phyloP scores from a whole-genome alignment of 192 early-diverging fungal species.

The Funneliformis geosporum region DNA sequence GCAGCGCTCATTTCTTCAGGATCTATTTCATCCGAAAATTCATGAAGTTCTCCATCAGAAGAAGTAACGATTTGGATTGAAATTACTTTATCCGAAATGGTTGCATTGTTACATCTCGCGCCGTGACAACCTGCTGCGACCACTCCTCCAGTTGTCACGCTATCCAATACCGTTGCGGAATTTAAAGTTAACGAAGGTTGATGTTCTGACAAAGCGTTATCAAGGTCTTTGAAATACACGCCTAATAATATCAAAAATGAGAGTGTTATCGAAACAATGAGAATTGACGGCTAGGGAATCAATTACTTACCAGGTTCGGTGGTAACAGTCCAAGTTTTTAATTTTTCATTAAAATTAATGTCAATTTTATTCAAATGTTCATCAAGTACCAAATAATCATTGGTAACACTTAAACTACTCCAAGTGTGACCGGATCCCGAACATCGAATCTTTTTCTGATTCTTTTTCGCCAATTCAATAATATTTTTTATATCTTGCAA shows the following conservation, averaged over 20 bases:
- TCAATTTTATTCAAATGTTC: conserved; percentile 40
- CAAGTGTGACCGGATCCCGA: conserved; percentile 39
- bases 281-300: too few species aligned
- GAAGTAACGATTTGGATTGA: conserved; percentile 13
- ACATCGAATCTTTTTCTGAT: conserved; percentile 41
- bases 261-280: too few species aligned
- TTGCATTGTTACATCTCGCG: not conserved
- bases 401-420: conserved; percentile 20
- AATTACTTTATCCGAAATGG: conserved; percentile 25
- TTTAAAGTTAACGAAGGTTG: conserved; percentile 38
- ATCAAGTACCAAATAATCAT: conserved; percentile 37
- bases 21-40: conserved; percentile 29
- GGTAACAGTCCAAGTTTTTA: conserved; percentile 35
- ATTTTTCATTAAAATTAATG: conserved; percentile 3
- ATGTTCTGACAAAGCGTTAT: conserved; percentile 32
- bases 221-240: conserved; percentile 30
- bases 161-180: conserved; percentile 30
- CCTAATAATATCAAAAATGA: not conserved
- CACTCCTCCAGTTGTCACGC: conserved; percentile 2
- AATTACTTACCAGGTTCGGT: conserved; percentile 42
- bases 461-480: conserved; percentile 30
- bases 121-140: conserved; percentile 29
- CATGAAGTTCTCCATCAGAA: conserved; percentile 20
- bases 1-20: conserved; percentile 32
- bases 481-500: conserved; percentile 39